Conservation (phyloP, 1,139 yeast genomes). For the Meyerozyma sp. region DNA sequence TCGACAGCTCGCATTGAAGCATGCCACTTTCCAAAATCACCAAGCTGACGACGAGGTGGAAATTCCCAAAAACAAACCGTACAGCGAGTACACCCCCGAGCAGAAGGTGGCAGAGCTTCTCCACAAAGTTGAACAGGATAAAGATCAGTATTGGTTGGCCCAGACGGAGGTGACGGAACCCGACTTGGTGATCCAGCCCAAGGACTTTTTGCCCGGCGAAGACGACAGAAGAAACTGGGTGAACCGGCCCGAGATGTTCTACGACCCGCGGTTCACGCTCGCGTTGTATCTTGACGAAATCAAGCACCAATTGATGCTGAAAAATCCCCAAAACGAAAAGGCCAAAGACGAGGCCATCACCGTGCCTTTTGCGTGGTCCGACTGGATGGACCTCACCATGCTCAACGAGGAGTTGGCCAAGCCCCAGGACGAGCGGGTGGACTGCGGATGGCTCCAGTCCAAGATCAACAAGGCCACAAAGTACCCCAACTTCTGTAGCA, state of each 20-base stretch:
- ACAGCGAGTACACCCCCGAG: slow-evolving; percentile 13
- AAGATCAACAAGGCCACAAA: slow-evolving; percentile 21
- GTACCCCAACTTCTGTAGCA: slow-evolving; percentile 14
- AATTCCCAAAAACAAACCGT: slow-evolving; percentile 12
- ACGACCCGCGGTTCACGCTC: slow-evolving; percentile 22
- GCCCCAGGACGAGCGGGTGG: slow-evolving; percentile 7
- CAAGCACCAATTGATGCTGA: slow-evolving; percentile 8
- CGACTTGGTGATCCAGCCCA: slow-evolving; percentile 14
- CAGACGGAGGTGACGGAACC: slow-evolving; percentile 20
- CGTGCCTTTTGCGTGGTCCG: slow-evolving; percentile 26
- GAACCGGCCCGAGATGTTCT: slow-evolving; percentile 13
- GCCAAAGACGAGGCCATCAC: slow-evolving; percentile 6
- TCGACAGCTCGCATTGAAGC: slow-evolving; percentile 17
- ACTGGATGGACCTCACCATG: slow-evolving; percentile 23
- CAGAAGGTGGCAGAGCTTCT: slow-evolving; percentile 22
- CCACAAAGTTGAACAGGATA: slow-evolving; percentile 16
- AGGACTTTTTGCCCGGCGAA: slow-evolving; percentile 15
- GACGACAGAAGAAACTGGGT: slow-evolving; percentile 11
- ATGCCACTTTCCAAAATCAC: slow-evolving; percentile 14
- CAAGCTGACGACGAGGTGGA: slow-evolving; percentile 18
- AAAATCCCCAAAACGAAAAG: slow-evolving; percentile 14
- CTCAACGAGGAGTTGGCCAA: slow-evolving; percentile 11
- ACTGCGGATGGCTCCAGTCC: slow-evolving; percentile 21
- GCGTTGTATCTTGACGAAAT: slow-evolving; percentile 18
- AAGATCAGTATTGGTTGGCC: slow-evolving; percentile 23